These are phyloP conservation scores for Rhynchosporium secalis DNA, from an alignment of 2,329 filamentous ascomycete genomes.

Conservation along the genomic window DNA sequence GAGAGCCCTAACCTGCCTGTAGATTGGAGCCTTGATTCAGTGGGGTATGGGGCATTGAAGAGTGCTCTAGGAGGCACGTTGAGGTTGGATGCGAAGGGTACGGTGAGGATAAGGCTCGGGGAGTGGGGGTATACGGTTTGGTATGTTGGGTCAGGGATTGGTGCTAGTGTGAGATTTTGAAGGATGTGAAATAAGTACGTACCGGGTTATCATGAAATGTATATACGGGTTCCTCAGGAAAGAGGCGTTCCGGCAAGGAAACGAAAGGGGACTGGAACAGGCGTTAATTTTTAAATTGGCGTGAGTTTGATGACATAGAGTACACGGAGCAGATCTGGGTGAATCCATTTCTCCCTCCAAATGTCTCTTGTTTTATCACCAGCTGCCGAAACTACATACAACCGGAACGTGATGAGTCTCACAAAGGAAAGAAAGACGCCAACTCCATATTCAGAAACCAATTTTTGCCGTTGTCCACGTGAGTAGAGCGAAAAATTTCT, in stretches of 20 bases:
- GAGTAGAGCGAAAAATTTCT: slow-evolving; percentile 13
- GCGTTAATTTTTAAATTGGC: slow-evolving; percentile 14
- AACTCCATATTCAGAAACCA: slow-evolving; percentile 29
- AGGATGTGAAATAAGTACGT: background rate
- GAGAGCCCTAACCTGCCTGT: slow-evolving; percentile 78
- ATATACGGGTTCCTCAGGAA: background rate
- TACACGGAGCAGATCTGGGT: slow-evolving; percentile 27
- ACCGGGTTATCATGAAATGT: no score
- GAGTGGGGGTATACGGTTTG: slow-evolving; percentile 72
- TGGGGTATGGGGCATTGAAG: slow-evolving; percentile 80
- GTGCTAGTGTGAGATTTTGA: slow-evolving; percentile 57
- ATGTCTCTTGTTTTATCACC: slow-evolving; percentile 14
- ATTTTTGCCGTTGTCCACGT: slow-evolving; percentile 18
- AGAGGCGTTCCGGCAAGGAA: slow-evolving; percentile 12
- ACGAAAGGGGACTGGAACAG: background rate
- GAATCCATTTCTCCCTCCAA: slow-evolving; percentile 21
- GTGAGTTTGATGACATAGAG: slow-evolving; percentile 24
- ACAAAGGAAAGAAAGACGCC: slow-evolving; percentile 12
- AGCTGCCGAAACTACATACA: background rate
- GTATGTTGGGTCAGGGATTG: slow-evolving; percentile 70
- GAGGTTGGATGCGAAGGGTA: slow-evolving; percentile 75
- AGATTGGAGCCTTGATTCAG: slow-evolving; percentile 70
- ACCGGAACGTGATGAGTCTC: background rate
- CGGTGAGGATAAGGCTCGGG: slow-evolving; percentile 73
- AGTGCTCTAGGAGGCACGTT: slow-evolving; percentile 78